A percentile compares a stretch with the other conserved stretches of the same genome.
Conservation (phyloP, 129 eudicot species). For the Oenanthe sinensis region DNA sequence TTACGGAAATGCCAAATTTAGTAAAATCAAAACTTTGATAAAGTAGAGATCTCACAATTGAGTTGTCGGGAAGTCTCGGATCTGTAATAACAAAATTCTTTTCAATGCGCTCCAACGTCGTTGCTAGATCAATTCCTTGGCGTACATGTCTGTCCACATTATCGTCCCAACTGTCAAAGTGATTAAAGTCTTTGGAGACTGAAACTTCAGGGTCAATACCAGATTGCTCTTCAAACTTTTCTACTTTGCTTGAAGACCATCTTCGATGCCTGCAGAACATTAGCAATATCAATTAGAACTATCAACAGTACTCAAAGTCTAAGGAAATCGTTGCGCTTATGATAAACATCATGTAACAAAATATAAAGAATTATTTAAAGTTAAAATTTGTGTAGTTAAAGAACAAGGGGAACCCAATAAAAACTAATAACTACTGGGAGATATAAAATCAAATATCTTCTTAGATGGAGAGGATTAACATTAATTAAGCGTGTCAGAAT, state of each 20-base stretch:
- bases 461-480: background rate
- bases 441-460: background rate
- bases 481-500: background rate
- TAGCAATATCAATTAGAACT: background rate
- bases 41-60: constrained; percentile 58
- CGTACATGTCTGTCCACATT: constrained; percentile 81
- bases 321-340: background rate
- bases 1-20: background rate
- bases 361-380: background rate
- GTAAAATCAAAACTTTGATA: background rate
- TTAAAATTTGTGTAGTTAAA: background rate
- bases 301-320: background rate
- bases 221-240: constrained; percentile 36
- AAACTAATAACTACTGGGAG: background rate
- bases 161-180: constrained; percentile 75
- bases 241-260: constrained; percentile 35
- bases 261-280: constrained; percentile 40
- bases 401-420: background rate
- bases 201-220: constrained; percentile 51
- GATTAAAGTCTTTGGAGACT: constrained; percentile 60
- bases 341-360: background rate
- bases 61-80: constrained; percentile 97
- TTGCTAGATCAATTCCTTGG: constrained; percentile 94
- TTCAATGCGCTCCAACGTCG: constrained; percentile 96
- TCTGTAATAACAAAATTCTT: constrained; percentile 93